phyloP scores from a whole-genome alignment of 2,329 filamentous ascomycete species.

The Oidium heveae region DNA sequence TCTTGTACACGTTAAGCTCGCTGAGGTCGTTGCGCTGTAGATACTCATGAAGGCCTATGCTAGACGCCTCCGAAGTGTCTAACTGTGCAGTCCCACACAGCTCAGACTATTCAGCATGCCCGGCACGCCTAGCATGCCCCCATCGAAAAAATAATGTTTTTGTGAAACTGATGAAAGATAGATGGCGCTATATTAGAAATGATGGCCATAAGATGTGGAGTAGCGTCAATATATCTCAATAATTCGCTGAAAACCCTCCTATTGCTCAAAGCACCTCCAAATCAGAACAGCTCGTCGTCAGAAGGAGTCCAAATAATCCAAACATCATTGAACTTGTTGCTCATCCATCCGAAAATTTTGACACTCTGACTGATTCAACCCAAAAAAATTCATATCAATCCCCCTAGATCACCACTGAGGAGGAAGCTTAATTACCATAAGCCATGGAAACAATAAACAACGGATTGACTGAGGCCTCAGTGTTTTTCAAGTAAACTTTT shows the following conservation, averaged over 20 bases:
- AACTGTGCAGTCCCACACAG: neutral
- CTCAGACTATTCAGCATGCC: no score
- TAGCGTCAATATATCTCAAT: neutral
- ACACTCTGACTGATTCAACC: neutral
- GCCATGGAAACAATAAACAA: neutral
- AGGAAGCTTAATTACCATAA: neutral
- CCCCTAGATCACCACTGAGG: neutral
- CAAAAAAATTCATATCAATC: neutral
- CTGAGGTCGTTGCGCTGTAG: neutral
- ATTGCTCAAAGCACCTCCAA: neutral
- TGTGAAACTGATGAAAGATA: neutral
- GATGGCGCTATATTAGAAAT: neutral
- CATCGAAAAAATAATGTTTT: neutral
- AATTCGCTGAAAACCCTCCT: neutral
- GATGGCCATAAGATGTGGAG: neutral
- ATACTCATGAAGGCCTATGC: neutral
- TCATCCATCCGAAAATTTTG: neutral
- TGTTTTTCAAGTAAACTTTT: neutral
- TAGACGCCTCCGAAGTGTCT: neutral
- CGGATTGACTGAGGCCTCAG: neutral
- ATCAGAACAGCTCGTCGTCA: neutral
- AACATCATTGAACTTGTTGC: neutral
- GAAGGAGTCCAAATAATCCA: neutral
- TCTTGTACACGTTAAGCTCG: neutral
- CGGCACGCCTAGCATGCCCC: neutral